phyloP scores from a whole-genome alignment of 805 yeast species.

The Ogataea polymorpha region DNA sequence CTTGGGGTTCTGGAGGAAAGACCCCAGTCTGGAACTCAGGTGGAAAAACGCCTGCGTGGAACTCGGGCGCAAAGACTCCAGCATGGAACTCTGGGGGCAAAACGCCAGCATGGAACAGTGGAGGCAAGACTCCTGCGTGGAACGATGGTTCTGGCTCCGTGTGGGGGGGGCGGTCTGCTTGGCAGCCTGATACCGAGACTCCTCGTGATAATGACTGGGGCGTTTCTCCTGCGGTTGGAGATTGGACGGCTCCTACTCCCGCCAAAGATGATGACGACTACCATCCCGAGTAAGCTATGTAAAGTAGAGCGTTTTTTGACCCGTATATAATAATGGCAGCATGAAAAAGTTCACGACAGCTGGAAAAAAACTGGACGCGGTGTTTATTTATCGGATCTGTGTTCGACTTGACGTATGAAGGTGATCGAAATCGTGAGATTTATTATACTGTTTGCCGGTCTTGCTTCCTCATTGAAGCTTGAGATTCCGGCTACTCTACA shows the following conservation, averaged over 20 bases:
- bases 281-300: conserved; percentile 14
- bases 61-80: conserved; percentile 41
- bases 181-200: conserved; percentile 35
- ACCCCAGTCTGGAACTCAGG: conserved; percentile 48
- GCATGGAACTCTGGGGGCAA: conserved; percentile 40
- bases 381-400: conserved; percentile 8
- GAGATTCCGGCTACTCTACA: conserved; percentile 31
- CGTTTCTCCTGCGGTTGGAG: conserved; percentile 45
- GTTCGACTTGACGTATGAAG: conserved; percentile 4
- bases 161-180: conserved; percentile 42
- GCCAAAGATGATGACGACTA: conserved; percentile 30
- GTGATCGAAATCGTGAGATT: conserved; percentile 3
- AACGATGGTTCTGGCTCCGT: conserved; percentile 27
- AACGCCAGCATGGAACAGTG: conserved; percentile 43
- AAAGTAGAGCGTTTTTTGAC: background rate
- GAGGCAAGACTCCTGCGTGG: conserved; percentile 47
- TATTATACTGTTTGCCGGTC: conserved; percentile 4
- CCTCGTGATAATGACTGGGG: conserved; percentile 33
- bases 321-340: conserved; percentile 8
- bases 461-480: conserved; percentile 26
- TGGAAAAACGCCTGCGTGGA: conserved; percentile 40
- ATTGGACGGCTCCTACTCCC: conserved; percentile 48
- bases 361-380: conserved; percentile 10
- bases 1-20: conserved; percentile 36
- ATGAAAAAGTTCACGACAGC: conserved; percentile 1